Evolutionary conservation across 148 eudicot species (phyloP), one percentile per base, ranked within the genome.

Genomic region (Hydrangea macrophylla): DNA sequence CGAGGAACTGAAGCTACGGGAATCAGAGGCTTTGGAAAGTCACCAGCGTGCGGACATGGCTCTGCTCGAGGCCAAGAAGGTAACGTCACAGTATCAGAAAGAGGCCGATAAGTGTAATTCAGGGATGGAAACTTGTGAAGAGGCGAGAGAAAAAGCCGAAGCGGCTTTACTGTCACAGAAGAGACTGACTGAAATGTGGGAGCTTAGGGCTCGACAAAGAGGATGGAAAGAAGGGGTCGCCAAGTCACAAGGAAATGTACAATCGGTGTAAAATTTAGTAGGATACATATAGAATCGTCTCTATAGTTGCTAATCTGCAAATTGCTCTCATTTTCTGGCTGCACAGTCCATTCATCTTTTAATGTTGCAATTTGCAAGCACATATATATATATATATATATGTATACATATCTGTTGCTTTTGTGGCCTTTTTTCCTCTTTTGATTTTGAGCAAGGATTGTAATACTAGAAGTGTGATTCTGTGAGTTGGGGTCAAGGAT

Each of bases 51-150:
- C 92, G 6, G 90, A 89, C 44, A 78, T 82, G 84, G 85, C 86
- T 13, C 70, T 88, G 20, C 84, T 92, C 1, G 93, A 89, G 79
- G 93, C 93, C 60, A 89, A 87, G 75, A 92, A 87, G 71, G 22
- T 87, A 20, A 80, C 98, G 3, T 89, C 97, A n/a, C 88, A 84
- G 31, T 89, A 87, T 67, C 90, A 87, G 51, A 92, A 92, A 37
- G 92, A 89, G 62, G 96, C 92, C 13, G 96, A 92, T 50, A 89
- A 92, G 60, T 92, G 93, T 73, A 87, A 85, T 45, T 92, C 91
- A 0, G 90, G 97, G 17, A 92, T 92, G 97, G 90, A 86, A 66
- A 89, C 97, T 9, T 89, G 92, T 51, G 97, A 92, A 73, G 92
- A 85, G 72, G 97, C 97, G 8, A 82, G 92, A 70, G 92, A 86